Evolutionary conservation across 2,329 filamentous ascomycete genomes (phyloP).

Genomic region (Tolypocladium ovalisporum): DNA sequence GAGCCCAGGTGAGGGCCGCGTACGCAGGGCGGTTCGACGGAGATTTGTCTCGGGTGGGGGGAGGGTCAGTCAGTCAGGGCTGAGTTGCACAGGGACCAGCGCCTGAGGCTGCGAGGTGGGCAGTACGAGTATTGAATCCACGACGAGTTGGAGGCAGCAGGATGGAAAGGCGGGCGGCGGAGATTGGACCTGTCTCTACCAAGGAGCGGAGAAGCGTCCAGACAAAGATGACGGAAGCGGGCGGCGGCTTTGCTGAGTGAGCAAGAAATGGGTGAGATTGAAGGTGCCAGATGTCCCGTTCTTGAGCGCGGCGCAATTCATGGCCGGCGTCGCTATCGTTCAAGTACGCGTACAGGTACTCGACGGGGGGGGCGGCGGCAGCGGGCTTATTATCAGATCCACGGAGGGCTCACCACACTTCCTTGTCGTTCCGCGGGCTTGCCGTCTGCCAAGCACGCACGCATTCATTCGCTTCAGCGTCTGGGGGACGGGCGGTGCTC

Average conservation of each 20-base stretch:
- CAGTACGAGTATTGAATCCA: neutral
- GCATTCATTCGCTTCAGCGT: no score
- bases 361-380: neutral
- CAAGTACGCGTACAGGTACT: no score
- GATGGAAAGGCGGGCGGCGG: neutral
- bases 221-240: neutral
- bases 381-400: neutral
- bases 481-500: no score
- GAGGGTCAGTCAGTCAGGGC: neutral
- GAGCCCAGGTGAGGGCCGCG: neutral
- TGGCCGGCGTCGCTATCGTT: no score
- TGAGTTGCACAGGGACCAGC: neutral
- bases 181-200: neutral
- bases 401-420: neutral
- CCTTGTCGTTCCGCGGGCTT: neutral
- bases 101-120: neutral
- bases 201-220: neutral
- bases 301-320: neutral
- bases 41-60: neutral
- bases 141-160: neutral
- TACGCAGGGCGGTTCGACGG: no score
- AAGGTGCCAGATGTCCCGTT: neutral
- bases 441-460: neutral
- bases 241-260: neutral
- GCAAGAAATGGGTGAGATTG: neutral